Evolutionary conservation across 140 eudicot species (phyloP).

Genomic region (Oenanthe javanica): DNA sequence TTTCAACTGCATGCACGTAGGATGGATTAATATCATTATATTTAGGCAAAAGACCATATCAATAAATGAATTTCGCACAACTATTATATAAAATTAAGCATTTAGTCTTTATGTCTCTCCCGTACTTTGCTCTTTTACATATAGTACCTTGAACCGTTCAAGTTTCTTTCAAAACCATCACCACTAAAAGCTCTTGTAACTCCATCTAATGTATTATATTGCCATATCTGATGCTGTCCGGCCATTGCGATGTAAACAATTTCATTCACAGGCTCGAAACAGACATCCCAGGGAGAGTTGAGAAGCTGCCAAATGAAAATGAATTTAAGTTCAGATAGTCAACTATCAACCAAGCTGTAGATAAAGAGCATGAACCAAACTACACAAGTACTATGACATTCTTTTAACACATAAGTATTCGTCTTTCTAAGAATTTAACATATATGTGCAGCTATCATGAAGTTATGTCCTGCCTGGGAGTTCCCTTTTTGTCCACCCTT

Average conservation of each 20-base stretch:
- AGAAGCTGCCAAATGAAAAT: constrained; percentile 65
- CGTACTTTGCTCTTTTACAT: neutral
- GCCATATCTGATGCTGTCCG: constrained; percentile 99
- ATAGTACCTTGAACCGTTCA: constrained; percentile 81
- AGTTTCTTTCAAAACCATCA: constrained; percentile 93
- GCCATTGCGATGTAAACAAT: constrained; percentile 94
- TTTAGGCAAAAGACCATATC: neutral
- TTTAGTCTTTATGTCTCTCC: neutral
- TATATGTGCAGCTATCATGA: neutral
- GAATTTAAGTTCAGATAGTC: neutral
- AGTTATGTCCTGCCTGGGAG: constrained; percentile 57
- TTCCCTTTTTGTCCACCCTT: constrained; percentile 79
- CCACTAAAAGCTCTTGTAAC: constrained; percentile 84
- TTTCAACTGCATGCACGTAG: neutral
- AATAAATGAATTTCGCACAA: neutral
- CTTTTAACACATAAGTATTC: neutral
- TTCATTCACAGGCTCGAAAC: constrained; percentile 79
- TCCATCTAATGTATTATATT: constrained; percentile 56
- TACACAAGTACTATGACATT: neutral
- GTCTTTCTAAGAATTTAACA: constrained; percentile 1
- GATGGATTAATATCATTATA: neutral
- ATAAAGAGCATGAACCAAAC: neutral
- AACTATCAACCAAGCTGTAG: neutral
- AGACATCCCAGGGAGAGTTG: constrained; percentile 99
- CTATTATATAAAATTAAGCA: neutral